phyloP scores from a whole-genome alignment of 1,284 basidiomycete genomes.

The Marasmius tenuissimus region DNA sequence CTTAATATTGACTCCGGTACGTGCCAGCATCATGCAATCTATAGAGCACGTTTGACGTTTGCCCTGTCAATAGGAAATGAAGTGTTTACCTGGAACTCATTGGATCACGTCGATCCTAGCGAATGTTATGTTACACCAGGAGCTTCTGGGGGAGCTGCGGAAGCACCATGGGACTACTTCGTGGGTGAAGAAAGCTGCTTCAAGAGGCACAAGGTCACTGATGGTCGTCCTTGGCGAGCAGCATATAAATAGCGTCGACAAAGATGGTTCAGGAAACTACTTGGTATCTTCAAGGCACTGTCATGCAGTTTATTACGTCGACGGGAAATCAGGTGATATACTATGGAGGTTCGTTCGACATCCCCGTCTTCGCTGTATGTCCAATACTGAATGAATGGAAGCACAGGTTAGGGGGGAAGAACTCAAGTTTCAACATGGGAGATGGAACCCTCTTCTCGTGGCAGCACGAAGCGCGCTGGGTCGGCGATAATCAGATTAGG shows the following conservation, averaged over 20 bases:
- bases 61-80: neutral
- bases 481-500: neutral
- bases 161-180: neutral
- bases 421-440: conserved; percentile 12
- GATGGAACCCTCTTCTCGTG: conserved; percentile 13
- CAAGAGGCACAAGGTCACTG: neutral
- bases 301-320: neutral
- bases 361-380: neutral
- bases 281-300: neutral
- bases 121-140: neutral
- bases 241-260: neutral
- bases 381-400: neutral
- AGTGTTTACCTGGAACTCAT: neutral
- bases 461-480: conserved; percentile 19
- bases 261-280: conserved; percentile 1
- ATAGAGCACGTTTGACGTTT: neutral
- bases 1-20: neutral
- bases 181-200: neutral
- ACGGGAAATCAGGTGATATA: conserved; percentile 11
- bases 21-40: neutral
- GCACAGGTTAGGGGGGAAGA: conserved; percentile 15
- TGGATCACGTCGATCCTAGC: no score
- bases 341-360: conserved; percentile 11
- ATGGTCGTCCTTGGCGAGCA: neutral
- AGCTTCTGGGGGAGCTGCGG: neutral